These are phyloP conservation scores for Emergomyces africanus DNA, from an alignment of 2,329 filamentous ascomycete genomes.

Conservation along the genomic window DNA sequence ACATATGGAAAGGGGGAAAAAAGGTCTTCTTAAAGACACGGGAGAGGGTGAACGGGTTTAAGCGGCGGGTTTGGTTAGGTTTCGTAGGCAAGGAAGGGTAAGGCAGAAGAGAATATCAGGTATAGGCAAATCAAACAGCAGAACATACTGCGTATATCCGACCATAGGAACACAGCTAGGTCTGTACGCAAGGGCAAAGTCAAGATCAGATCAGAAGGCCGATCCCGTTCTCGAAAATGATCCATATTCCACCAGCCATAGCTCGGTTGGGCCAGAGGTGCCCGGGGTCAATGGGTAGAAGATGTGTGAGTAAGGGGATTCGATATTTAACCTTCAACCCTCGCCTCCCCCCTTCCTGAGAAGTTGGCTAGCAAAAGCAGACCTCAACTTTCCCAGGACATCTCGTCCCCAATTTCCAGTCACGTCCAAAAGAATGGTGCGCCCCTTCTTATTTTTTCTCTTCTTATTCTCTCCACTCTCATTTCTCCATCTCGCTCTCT, in stretches of 20 bases:
- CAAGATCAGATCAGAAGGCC: not conserved
- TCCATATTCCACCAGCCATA: not conserved
- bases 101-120: too few relatives aligned
- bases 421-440: not conserved
- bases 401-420: not conserved
- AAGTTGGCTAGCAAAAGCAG: not conserved
- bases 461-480: not conserved
- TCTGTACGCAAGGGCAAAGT: not conserved
- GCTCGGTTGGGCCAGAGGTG: not conserved
- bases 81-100: not conserved
- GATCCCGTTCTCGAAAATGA: not conserved
- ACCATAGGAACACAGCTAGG: not conserved
- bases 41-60: not conserved
- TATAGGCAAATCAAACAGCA: not conserved
- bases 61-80: not conserved
- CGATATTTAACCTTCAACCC: too few relatives aligned
- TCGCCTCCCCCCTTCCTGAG: not conserved
- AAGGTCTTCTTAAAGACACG: not conserved
- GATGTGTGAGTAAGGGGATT: not conserved
- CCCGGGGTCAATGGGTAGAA: not conserved
- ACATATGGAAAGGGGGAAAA: not conserved
- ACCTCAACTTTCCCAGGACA: not conserved
- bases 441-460: too few relatives aligned
- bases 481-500: not conserved
- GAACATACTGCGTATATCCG: not conserved